phyloP scores from a whole-genome alignment of 768 basidiomycete genomes.

The Tubosaeta sp. region DNA sequence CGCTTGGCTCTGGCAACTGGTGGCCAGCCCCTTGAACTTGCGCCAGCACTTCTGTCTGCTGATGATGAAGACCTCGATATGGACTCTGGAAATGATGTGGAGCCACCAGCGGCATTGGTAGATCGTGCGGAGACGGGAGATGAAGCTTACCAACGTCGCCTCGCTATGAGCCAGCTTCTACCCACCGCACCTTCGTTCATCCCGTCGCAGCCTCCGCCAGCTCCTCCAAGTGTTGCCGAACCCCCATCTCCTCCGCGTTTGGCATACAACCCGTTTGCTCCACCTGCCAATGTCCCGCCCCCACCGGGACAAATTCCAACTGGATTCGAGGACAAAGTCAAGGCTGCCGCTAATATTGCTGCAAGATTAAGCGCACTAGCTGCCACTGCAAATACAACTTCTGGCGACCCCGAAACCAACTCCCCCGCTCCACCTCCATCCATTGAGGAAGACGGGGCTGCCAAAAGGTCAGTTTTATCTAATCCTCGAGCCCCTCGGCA shows the following conservation, averaged over 20 bases:
- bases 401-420: constrained; percentile 22
- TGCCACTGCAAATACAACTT: constrained; percentile 21
- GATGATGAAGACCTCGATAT: constrained; percentile 20
- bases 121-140: constrained; percentile 50
- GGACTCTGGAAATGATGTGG: constrained; percentile 2
- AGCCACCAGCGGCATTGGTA: neutral
- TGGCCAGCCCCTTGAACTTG: constrained; percentile 13
- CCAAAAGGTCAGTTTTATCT: constrained; percentile 12
- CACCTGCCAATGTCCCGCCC: constrained; percentile 56
- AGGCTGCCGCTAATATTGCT: constrained; percentile 79
- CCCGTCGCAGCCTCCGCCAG: constrained; percentile 20
- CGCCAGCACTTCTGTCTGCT: constrained; percentile 21
- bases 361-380: constrained; percentile 64
- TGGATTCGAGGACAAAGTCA: constrained; percentile 62
- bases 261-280: constrained; percentile 70
- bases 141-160: constrained; percentile 61
- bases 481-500: neutral
- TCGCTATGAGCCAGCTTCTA: constrained; percentile 49
- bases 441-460: constrained; percentile 27
- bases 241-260: constrained; percentile 47
- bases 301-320: constrained; percentile 44
- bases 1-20: constrained; percentile 64
- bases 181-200: constrained; percentile 27
- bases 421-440: constrained; percentile 28
- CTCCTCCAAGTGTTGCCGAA: constrained; percentile 18